Percentiles rank a stretch among this genome's conserved stretches.
These are phyloP conservation scores for Aspergillus incahuasiensis DNA, from an alignment of 495 filamentous ascomycete species.

Conservation along the genomic window DNA sequence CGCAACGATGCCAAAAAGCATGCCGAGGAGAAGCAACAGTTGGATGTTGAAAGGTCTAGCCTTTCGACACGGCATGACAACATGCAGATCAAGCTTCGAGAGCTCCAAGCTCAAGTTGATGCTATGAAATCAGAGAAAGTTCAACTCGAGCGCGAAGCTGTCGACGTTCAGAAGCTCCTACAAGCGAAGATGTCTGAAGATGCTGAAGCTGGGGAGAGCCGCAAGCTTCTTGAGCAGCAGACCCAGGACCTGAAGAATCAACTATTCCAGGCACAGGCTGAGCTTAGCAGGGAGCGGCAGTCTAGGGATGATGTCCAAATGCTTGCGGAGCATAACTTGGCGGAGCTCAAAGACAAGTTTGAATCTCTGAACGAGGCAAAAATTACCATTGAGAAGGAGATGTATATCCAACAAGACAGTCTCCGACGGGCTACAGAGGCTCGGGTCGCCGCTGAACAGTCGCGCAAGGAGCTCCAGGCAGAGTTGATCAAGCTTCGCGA, in stretches of 20 bases:
- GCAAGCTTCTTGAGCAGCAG: constrained; percentile 82
- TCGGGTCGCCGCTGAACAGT: constrained; percentile 69
- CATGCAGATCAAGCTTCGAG: constrained; percentile 69
- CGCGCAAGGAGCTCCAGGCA: constrained; percentile 81
- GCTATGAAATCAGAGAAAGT: constrained; percentile 77
- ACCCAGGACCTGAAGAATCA: constrained; percentile 81
- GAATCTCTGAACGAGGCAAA: constrained; percentile 89
- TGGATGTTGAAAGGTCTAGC: constrained; percentile 69
- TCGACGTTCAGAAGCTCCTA: constrained; percentile 80
- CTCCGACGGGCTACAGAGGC: constrained; percentile 83
- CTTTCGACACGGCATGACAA: constrained; percentile 74
- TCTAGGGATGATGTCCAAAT: constrained; percentile 94
- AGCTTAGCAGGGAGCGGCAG: constrained; percentile 86
- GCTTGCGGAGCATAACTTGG: constrained; percentile 82
- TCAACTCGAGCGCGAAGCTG: constrained; percentile 80
- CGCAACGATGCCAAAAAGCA: constrained; percentile 75
- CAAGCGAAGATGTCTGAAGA: constrained; percentile 88
- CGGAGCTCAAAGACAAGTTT: constrained; percentile 77
- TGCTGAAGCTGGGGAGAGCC: constrained; percentile 76
- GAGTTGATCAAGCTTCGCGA: constrained; percentile 80
- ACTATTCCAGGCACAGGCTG: constrained; percentile 77
- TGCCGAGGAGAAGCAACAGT: constrained; percentile 67
- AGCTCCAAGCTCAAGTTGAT: constrained; percentile 82
- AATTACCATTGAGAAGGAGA: constrained; percentile 96
- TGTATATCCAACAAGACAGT: constrained; percentile 95